Conservation (phyloP, 1,284 basidiomycete species). For the Meira miltonrushii region DNA sequence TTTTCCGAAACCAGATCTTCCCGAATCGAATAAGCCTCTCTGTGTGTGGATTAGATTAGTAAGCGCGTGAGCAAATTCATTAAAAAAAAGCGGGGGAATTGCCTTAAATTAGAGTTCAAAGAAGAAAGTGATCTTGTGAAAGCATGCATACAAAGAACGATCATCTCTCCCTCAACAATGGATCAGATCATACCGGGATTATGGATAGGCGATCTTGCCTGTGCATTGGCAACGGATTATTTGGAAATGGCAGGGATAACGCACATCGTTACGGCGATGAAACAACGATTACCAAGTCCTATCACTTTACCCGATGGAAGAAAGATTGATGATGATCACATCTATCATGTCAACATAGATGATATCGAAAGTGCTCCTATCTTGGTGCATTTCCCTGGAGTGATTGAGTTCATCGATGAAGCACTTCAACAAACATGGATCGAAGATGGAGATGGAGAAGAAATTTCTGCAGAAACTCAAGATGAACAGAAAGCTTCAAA, state of each 20-base stretch:
- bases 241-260: conserved; percentile 35
- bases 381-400: conserved; percentile 46
- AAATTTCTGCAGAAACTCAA: background rate
- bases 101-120: too few species aligned
- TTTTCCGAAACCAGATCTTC: too few species aligned
- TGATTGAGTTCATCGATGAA: conserved; percentile 43
- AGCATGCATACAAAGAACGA: background rate
- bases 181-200: conserved; percentile 44
- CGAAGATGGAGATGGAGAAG: conserved; percentile 12
- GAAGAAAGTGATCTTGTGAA: background rate
- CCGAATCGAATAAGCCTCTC: too few species aligned
- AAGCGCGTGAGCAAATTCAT: too few species aligned
- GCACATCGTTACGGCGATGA: conserved; percentile 41
- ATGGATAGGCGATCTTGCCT: conserved; percentile 41
- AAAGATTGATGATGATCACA: conserved; percentile 26
- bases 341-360: conserved; percentile 51
- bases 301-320: conserved; percentile 22
- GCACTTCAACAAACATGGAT: conserved; percentile 37
- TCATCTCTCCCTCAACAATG: conserved; percentile 18
- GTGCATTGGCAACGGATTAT: conserved; percentile 35
- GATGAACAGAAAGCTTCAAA: background rate
- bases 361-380: conserved; percentile 52
- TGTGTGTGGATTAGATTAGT: too few species aligned
- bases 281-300: conserved; percentile 30
- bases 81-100: too few species aligned